Evolutionary conservation across 163 green algal genomes (phyloP).

Genomic region (Volvox carteri): DNA sequence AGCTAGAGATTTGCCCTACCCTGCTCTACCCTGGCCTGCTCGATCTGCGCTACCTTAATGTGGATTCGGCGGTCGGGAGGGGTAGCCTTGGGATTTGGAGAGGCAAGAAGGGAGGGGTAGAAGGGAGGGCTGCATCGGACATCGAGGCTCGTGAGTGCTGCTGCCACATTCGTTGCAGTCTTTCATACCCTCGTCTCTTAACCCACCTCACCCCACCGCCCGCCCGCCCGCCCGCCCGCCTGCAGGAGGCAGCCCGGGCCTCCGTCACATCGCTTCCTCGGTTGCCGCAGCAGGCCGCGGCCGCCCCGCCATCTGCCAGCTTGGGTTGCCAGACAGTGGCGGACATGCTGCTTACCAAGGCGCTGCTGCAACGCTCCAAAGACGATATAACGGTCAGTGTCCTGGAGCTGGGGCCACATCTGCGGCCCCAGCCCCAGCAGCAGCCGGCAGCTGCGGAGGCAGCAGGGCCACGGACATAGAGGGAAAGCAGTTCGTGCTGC

Average conservation of each 20-base stretch:
- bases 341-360: slow-evolving; percentile 73
- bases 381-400: slow-evolving; percentile 83
- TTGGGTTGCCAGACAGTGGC: slow-evolving; percentile 54
- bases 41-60: not conserved
- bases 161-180: not conserved
- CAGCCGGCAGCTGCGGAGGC: not conserved
- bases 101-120: not conserved
- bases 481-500: not conserved
- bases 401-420: slow-evolving; percentile 60
- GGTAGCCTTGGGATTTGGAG: not conserved
- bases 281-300: not conserved
- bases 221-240: not conserved
- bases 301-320: not conserved
- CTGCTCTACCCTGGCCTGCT: no score
- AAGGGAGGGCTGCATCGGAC: not conserved
- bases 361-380: slow-evolving; percentile 68
- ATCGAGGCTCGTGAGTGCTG: not conserved
- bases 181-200: not conserved
- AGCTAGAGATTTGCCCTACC: no score
- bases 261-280: not conserved
- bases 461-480: not conserved
- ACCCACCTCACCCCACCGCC: not conserved
- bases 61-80: not conserved
- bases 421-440: not conserved
- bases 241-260: not conserved